These are phyloP conservation scores for Polysphondylium violaceum DNA, from an alignment of 78 protist species.

Conservation along the genomic window DNA sequence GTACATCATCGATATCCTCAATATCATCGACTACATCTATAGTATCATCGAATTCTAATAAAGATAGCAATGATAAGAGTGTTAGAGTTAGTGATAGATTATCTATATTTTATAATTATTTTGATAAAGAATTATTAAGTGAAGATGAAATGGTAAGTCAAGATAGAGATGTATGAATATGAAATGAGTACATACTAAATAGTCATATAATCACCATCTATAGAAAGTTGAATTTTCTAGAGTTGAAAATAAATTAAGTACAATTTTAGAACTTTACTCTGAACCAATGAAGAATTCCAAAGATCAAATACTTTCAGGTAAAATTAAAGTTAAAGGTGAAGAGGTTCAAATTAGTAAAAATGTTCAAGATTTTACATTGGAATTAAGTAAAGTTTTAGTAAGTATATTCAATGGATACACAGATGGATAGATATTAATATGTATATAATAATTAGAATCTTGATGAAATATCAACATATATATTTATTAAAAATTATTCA, in stretches of 20 bases:
- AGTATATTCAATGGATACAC: not conserved
- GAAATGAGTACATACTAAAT: not conserved
- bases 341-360: not conserved
- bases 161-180: not conserved
- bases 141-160: conserved; percentile 1
- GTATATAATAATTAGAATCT: conserved; percentile 3
- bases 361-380: conserved; percentile 35
- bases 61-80: not conserved
- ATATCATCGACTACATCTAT: conserved; percentile 12
- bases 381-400: conserved; percentile 44
- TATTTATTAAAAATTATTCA: conserved; percentile 24
- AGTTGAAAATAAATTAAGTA: conserved; percentile 14
- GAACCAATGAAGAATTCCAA: conserved; percentile 27
- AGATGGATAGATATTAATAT: not conserved
- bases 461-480: conserved; percentile 37
- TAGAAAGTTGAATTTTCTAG: conserved; percentile 17
- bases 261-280: conserved; percentile 5
- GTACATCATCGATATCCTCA: not conserved
- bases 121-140: conserved; percentile 8
- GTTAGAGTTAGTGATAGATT: conserved; percentile 2
- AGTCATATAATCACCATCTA: not conserved
- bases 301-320: conserved; percentile 40
- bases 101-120: conserved; percentile 5
- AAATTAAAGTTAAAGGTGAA: conserved; percentile 49
- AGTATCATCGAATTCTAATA: not conserved